phyloP scores from a whole-genome alignment of 2,329 filamentous ascomycete genomes.

The Amphichorda felina region DNA sequence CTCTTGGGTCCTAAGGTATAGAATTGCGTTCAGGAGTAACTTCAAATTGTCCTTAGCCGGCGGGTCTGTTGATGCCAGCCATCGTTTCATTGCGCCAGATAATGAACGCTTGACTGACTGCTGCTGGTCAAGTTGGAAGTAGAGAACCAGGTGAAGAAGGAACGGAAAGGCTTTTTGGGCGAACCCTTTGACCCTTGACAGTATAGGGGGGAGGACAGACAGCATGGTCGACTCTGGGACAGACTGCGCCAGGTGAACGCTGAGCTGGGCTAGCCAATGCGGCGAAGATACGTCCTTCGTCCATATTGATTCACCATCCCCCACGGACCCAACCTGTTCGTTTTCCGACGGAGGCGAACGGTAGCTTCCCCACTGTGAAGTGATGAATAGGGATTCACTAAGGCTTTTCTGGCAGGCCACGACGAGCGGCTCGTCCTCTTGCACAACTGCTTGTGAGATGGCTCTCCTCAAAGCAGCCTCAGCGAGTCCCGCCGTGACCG shows the following conservation, averaged over 20 bases:
- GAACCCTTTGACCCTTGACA: constrained; percentile 55
- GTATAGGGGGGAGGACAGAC: constrained; percentile 52
- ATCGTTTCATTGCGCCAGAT: constrained; percentile 52
- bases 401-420: constrained; percentile 40
- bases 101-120: constrained; percentile 47
- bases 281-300: constrained; percentile 26
- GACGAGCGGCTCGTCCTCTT: constrained; percentile 33
- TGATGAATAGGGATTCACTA: constrained; percentile 34
- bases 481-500: constrained; percentile 43
- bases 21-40: constrained; percentile 63
- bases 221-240: constrained; percentile 56
- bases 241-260: constrained; percentile 47
- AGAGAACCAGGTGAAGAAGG: constrained; percentile 70
- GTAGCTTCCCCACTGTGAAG: constrained; percentile 47
- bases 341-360: constrained; percentile 42
- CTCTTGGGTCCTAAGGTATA: constrained; percentile 80
- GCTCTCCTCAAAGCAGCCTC: constrained; percentile 47
- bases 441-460: constrained; percentile 37
- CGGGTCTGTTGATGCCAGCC: constrained; percentile 36
- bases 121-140: constrained; percentile 52
- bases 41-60: constrained; percentile 50
- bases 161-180: constrained; percentile 70
- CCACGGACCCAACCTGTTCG: background rate
- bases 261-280: constrained; percentile 51
- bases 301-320: constrained; percentile 15